These are phyloP conservation scores for Lipomyces orientalis DNA, from an alignment of 805 yeast genomes.

Conservation along the genomic window DNA sequence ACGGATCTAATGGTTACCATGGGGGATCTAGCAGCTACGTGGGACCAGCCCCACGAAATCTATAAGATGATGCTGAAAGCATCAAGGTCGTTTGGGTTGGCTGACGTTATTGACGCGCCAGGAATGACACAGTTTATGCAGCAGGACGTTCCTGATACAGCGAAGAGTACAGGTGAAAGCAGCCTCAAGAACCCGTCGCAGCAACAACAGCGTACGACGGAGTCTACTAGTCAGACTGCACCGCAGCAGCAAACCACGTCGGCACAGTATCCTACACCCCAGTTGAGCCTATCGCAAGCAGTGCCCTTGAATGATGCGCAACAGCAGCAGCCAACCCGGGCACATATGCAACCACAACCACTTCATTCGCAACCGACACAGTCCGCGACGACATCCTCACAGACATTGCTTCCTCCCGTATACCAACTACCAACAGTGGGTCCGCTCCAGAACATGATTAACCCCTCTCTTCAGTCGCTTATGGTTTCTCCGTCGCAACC, in stretches of 20 bases:
- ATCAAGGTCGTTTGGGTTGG: slow-evolving; percentile 23
- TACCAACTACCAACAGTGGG: slow-evolving; percentile 20
- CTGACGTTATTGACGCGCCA: slow-evolving; percentile 24
- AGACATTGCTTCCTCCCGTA: slow-evolving; percentile 18
- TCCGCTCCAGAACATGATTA: slow-evolving; percentile 10
- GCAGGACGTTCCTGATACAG: slow-evolving; percentile 25
- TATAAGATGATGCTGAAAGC: slow-evolving; percentile 21
- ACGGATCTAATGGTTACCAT: slow-evolving; percentile 17
- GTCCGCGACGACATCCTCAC: slow-evolving; percentile 2
- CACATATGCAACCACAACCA: background rate
- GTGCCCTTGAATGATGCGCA: background rate
- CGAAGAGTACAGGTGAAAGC: slow-evolving; percentile 22
- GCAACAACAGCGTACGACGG: slow-evolving; percentile 21
- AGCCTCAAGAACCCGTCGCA: slow-evolving; percentile 10
- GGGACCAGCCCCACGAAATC: slow-evolving; percentile 23
- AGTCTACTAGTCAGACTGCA: background rate
- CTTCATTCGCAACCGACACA: slow-evolving; percentile 3
- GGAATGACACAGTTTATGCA: slow-evolving; percentile 19
- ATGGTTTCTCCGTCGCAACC: background rate
- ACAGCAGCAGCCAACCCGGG: slow-evolving; percentile 3
- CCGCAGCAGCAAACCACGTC: background rate
- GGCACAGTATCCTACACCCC: slow-evolving; percentile 9
- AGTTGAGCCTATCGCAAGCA: slow-evolving; percentile 3
- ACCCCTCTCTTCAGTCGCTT: slow-evolving; percentile 5
- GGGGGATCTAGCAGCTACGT: slow-evolving; percentile 18